phyloP scores from a whole-genome alignment of 371 early-diverging fungal genomes.

The Syncephalis plumigaleata region DNA sequence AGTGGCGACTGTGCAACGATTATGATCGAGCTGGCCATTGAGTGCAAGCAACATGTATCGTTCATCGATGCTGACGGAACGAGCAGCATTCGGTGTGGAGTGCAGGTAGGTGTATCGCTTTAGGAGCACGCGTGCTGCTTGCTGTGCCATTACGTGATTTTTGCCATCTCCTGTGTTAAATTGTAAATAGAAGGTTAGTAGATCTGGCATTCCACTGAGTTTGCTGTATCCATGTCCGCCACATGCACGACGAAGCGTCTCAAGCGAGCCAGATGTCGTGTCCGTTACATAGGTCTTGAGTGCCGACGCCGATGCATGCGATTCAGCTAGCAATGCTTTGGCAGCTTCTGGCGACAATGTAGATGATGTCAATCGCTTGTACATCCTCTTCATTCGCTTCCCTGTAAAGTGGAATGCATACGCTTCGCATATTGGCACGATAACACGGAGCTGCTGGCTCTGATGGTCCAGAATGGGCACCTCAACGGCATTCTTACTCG shows the following conservation, averaged over 20 bases:
- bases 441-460: constrained; percentile 58
- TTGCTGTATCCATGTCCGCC: constrained; percentile 80
- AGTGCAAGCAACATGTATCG: constrained; percentile 3
- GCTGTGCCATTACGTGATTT: constrained; percentile 63
- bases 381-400: too few species aligned
- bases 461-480: constrained; percentile 63
- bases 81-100: not conserved
- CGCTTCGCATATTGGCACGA: constrained; percentile 60
- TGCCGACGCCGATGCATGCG: constrained; percentile 73
- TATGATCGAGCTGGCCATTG: constrained; percentile 18
- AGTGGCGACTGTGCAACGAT: too few species aligned
- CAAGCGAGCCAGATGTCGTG: constrained; percentile 49
- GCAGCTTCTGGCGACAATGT: constrained; percentile 18
- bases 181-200: constrained; percentile 46
- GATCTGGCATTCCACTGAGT: constrained; percentile 53
- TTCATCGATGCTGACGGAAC: not conserved
- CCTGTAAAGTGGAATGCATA: constrained; percentile 63
- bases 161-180: constrained; percentile 76
- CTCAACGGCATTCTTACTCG: constrained; percentile 21
- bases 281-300: constrained; percentile 68
- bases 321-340: constrained; percentile 47
- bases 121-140: constrained; percentile 48
- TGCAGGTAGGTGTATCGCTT: not conserved
- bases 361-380: too few species aligned
- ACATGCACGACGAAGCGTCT: constrained; percentile 61